A percentile compares a stretch with the other conserved stretches of the same genome.
These are phyloP conservation scores for Saccharomycopsis sp. DNA, from an alignment of 805 yeast genomes.

Conservation along the genomic window DNA sequence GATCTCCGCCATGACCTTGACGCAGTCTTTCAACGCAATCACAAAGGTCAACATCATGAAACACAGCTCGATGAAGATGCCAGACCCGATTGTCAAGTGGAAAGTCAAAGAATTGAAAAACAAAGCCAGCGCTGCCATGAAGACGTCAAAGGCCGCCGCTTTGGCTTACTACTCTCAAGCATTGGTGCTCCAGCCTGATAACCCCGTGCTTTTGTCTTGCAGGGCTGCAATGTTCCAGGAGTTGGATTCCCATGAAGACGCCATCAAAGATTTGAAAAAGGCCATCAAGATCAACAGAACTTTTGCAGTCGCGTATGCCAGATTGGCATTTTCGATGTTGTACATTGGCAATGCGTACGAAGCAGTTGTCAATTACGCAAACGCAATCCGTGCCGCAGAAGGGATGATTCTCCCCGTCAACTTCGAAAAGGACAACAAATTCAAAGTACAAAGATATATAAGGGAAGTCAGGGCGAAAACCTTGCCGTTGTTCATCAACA, in stretches of 20 bases:
- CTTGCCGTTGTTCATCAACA: constrained; percentile 10
- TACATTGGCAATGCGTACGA: constrained; percentile 31
- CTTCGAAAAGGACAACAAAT: neutral
- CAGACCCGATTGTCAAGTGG: constrained; percentile 44
- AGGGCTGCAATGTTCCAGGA: constrained; percentile 34
- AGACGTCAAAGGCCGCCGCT: constrained; percentile 45
- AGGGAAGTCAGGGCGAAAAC: constrained; percentile 11
- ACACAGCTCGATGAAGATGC: constrained; percentile 28
- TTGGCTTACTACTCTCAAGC: constrained; percentile 32
- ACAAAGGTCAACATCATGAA: neutral
- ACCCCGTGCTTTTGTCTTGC: constrained; percentile 30
- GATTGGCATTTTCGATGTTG: constrained; percentile 31
- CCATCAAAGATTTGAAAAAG: constrained; percentile 29
- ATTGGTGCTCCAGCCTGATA: constrained; percentile 27
- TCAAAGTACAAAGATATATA: constrained; percentile 4
- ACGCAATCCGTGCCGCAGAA: constrained; percentile 25
- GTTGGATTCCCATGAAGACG: constrained; percentile 29
- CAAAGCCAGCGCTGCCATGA: constrained; percentile 86
- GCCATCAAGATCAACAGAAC: constrained; percentile 28
- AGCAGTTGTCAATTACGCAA: constrained; percentile 31
- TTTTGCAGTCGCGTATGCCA: constrained; percentile 32
- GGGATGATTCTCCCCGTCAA: constrained; percentile 17
- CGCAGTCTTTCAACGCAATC: neutral
- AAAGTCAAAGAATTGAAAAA: constrained; percentile 73
- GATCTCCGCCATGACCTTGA: neutral